Evolutionary conservation across 2,329 filamentous ascomycete species (phyloP).

Genomic region (Sporothrix humicola): DNA sequence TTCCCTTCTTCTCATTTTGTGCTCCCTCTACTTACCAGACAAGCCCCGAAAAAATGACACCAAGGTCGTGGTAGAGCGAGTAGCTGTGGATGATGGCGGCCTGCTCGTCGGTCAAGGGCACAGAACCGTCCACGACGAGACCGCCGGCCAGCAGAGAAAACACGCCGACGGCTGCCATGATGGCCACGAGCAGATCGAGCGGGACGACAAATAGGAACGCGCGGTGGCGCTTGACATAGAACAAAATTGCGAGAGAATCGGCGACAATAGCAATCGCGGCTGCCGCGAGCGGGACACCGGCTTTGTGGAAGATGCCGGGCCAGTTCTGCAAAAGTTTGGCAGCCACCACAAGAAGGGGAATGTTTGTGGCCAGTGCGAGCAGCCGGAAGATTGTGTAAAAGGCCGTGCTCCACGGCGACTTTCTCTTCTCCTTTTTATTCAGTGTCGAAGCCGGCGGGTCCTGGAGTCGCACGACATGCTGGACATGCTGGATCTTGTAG

Average conservation of each 20-base stretch:
- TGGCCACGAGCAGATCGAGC: neutral
- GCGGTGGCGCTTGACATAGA: neutral
- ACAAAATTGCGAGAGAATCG: neutral
- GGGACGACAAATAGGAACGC: neutral
- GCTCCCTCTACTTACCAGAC: neutral
- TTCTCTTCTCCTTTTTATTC: neutral
- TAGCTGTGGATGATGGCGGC: neutral
- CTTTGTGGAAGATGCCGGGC: constrained; percentile 3
- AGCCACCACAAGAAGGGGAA: neutral
- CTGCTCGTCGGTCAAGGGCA: constrained; percentile 1
- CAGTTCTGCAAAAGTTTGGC: neutral
- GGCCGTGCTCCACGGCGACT: neutral
- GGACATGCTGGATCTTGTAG: too few relatives aligned
- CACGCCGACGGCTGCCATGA: neutral
- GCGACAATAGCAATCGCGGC: neutral
- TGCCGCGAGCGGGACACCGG: neutral
- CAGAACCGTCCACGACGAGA: neutral
- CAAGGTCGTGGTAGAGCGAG: neutral
- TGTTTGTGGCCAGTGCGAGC: neutral
- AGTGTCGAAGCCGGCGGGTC: neutral
- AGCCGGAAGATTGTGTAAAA: neutral
- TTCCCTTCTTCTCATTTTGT: neutral
- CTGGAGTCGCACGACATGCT: too few relatives aligned
- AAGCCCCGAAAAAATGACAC: constrained; percentile 11
- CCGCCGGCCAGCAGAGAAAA: neutral